Base-by-base conservation (phyloP, 257 asterid species). In the Scutellaria galericulata region DNA sequence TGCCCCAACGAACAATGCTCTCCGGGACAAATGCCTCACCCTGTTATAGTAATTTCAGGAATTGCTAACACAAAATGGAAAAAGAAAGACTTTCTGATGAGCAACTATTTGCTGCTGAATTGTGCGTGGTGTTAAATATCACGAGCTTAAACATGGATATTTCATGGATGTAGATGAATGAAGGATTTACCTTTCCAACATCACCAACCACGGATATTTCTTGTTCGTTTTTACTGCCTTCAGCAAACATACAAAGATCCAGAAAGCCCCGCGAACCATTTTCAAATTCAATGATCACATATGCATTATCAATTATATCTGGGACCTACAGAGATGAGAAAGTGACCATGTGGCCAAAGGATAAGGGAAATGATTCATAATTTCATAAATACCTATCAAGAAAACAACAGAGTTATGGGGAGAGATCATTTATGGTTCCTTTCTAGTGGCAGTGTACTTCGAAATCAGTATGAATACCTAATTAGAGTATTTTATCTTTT, bases 21-120 rank as follows among this genome's bases (percentile, higher is more conserved):
- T 91, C 99, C 0, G 97, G 99, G 65, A 94, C 92, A 82, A 94
- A 89, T 9, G 99, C 97, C 82, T 94, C 99, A 4, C 97, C 99
- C 97, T 89, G 82, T 67, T 13, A 62, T 3, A 13, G 18, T 12
- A 3, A 27, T 22, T 54, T 53, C 5, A 69, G 64, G 58, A 64
- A 50, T 27, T 56, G 35, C 35, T 27, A 27, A 27, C 35, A 0
- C 35, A 27, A 27, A 1, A 27, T 27, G 35, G 35, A 27, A 27
- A 27, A 3, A 31, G 37, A 31, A 24, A 24, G 37, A 31, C 5
- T 31, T 31, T 2, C 37, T 2, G 4, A 31, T 31, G 27, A 31
- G 37, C 37, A 31, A 3, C 5, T 1, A 27, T 11, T 14, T 40
- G 12, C 27, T 64, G 55, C 9, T 60, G 42, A 37, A 7, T 39